Evolutionary conservation across 2,329 filamentous ascomycete species (phyloP), one percentile per base, ranked within the genome.

Genomic region (Exophiala sideris): DNA sequence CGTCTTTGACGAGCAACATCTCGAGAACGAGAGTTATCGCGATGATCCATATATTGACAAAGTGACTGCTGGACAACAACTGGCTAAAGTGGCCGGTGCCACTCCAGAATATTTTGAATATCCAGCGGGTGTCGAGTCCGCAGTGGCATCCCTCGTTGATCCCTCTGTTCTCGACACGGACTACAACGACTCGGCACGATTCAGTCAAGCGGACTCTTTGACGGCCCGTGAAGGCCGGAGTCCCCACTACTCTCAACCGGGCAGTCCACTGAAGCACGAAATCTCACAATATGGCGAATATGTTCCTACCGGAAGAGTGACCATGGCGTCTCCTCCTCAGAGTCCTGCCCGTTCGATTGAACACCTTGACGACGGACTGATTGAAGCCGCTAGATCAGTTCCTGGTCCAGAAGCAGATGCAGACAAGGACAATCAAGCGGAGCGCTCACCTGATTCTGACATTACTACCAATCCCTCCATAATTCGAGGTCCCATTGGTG

Each of bases 91-190:
- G 21, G 82, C 82, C 44, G 87, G 80, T 39, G 84, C 85, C 9
- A 95, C 89, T 62, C 86, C 90, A 1, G 80, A 89, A 61, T 86
- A 90, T 65, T 80, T 95, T 2, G 84, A 91, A 63, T 85, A 83
- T 1, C 83, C 82, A 1, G 67, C 84, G 33, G 89, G 82, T 2
- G 85, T 95, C 0, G 91, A 96, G 70, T 96, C 91, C 11, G 88
- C 88, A 8, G 91, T 97, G 9, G 92, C 92, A 6, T 96, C 91
- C 12, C 76, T 97, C 5, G 87, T 94, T 63, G 89, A 91, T 14
- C 92, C 90, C 0, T 95, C 90, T 2, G 81, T 86, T 10, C 68
- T 96, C 49, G 91, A 84, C 2, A 75, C 73, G 67, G 51, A 52
- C 21, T 45, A 52, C 12, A 42, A 48, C n/a, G 38, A 51, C 32